Evolutionary conservation across 73 alveolate species (phyloP).

Genomic region (Halteria grandinella): DNA sequence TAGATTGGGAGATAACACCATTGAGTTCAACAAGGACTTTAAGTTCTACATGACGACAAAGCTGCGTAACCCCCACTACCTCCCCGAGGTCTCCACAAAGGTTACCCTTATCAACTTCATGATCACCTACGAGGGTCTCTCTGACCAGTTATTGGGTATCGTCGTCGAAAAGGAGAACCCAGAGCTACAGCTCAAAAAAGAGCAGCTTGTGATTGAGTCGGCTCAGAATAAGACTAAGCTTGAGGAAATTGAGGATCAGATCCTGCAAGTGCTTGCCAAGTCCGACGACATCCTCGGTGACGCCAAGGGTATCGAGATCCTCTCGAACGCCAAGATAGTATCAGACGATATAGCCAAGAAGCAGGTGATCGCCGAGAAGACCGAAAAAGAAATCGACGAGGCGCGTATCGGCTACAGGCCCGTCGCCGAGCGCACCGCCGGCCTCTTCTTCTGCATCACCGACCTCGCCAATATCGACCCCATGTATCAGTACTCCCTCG

Average conservation of each 20-base stretch:
- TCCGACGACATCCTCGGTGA: conserved; percentile 94
- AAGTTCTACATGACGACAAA: conserved; percentile 97
- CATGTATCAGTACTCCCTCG: conserved; percentile 98
- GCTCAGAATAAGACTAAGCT: conserved; percentile 96
- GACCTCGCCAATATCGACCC: conserved; percentile 99
- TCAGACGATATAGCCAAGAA: conserved; percentile 97
- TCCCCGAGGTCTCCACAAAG: conserved; percentile 98
- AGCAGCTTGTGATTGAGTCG: conserved; percentile 93
- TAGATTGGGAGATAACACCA: conserved; percentile 92
- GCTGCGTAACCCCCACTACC: conserved; percentile 98
- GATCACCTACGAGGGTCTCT: conserved; percentile 99
- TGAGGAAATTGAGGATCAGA: conserved; percentile 95
- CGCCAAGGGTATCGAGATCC: conserved; percentile 95
- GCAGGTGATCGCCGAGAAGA: conserved; percentile 96
- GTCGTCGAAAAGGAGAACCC: conserved; percentile 99
- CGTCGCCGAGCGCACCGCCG: conserved; percentile 97
- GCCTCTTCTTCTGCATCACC: conserved; percentile 97
- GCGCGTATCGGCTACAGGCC: conserved; percentile 97
- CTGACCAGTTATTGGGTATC: conserved; percentile 97
- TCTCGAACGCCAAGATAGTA: conserved; percentile 92
- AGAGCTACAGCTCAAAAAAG: conserved; percentile 96
- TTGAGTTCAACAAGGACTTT: conserved; percentile 97
- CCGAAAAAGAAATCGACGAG: conserved; percentile 97
- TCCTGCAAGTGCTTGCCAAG: conserved; percentile 89
- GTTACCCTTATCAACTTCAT: conserved; percentile 97